Evolutionary conservation across 2,329 filamentous ascomycete genomes (phyloP), one percentile per base, ranked within the genome.

Genomic region (Aureobasidium leucospermi): DNA sequence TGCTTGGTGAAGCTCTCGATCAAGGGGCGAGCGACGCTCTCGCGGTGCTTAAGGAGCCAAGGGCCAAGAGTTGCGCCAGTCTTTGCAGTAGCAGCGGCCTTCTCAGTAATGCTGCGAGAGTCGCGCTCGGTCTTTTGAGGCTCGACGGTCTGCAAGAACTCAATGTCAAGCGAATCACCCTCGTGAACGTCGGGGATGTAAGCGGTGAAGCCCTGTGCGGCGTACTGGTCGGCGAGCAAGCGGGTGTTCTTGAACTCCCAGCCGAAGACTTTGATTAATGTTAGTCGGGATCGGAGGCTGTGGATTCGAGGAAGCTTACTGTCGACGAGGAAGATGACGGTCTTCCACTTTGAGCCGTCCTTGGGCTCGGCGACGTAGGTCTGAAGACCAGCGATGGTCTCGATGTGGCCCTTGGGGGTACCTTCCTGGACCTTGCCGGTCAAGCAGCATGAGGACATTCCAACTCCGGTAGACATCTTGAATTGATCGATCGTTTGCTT

Each of bases 171-270:
- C 9, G 70, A 70, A 65, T 78, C 75, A 58, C 71, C 71, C 48
- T 69, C 57, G 64, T 74, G 72, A 2, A 80, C 66, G 63, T 79
- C 77, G 1, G 77, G 73, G 34, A 79, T 66, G 65, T 78, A 79
- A 63, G 71, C 71, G 52, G 74, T 76, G 64, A 75, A 78, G 65
- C 76, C 74, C 11, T 70, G 70, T 61, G 73, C 71, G 32, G 78
- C 77, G 64, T 78, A 80, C 52, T 74, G 67, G 66, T 79, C 78
- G 11, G 77, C 77, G 13, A 79, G 68, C 4, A 80, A 64, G 34
- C 77, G 73, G 46, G 73, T 67, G 65, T 79, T 79, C 34, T 70
- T 66, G 51, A 79, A 73, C n/a, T 73, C 73, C 73, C 73, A 79
- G 61, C 78, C 78, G 61, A 78, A 79, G 66, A 81, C 70, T 69